A percentile compares a stretch with the other conserved stretches of the same genome.
These are phyloP conservation scores for Lolium rigidum DNA, from an alignment of 176 grass and related monocot species.

Conservation along the genomic window DNA sequence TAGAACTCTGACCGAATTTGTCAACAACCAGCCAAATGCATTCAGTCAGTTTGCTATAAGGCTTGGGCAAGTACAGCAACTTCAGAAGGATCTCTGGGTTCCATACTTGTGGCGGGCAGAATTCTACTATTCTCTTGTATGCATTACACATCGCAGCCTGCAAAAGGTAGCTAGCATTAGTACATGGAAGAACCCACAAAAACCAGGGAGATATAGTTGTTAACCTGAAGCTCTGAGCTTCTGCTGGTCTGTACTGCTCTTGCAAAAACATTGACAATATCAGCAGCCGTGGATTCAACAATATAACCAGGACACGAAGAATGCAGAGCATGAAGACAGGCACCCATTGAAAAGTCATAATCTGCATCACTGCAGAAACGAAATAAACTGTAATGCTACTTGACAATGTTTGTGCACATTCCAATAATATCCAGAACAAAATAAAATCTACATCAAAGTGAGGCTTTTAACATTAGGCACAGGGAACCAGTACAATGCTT, in stretches of 20 bases:
- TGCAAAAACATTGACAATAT: conserved; percentile 72
- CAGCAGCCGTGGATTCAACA: conserved; percentile 83
- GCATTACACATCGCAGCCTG: conserved; percentile 88
- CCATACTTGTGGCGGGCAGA: conserved; percentile 81
- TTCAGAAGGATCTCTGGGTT: conserved; percentile 79
- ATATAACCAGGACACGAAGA: conserved; percentile 72
- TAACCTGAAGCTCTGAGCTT: conserved; percentile 90
- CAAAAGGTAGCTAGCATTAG: conserved; percentile 38
- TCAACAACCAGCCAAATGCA: conserved; percentile 67
- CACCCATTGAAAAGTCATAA: conserved; percentile 86
- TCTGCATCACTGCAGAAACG: conserved; percentile 64
- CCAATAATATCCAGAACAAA: conserved; percentile 10
- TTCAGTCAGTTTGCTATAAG: conserved; percentile 68
- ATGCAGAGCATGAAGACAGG: conserved; percentile 82
- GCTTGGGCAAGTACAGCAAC: conserved; percentile 67
- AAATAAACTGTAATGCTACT: conserved; percentile 5
- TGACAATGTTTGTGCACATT: conserved; percentile 7
- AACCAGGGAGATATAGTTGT: conserved; percentile 35
- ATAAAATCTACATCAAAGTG: conserved; percentile 19
- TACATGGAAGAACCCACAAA: conserved; percentile 5
- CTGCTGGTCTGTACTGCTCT: conserved; percentile 59
- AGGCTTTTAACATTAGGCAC: conserved; percentile 12
- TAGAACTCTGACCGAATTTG: conserved; percentile 48
- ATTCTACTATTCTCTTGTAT: conserved; percentile 80
- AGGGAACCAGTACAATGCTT: not conserved